phyloP scores from a whole-genome alignment of 371 early-diverging fungal genomes.

The Mucor mucedo region DNA sequence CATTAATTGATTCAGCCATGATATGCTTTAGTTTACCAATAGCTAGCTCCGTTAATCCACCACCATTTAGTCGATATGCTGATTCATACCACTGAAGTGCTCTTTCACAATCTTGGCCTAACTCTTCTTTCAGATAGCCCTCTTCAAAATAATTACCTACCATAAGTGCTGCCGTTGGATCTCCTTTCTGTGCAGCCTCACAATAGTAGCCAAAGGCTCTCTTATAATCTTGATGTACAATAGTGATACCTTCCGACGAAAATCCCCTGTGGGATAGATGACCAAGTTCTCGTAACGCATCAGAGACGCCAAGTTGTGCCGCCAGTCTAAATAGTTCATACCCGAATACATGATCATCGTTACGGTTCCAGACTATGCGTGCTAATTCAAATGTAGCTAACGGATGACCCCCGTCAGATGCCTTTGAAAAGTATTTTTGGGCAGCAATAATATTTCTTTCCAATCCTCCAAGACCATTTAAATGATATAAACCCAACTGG shows the following conservation, averaged over 20 bases:
- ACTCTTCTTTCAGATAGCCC: constrained; percentile 20
- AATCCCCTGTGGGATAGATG: constrained; percentile 30
- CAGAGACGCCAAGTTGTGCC: constrained; percentile 19
- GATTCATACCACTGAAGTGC: constrained; percentile 32
- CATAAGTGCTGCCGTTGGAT: constrained; percentile 29
- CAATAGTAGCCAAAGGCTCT: constrained; percentile 31
- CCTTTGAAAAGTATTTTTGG: constrained; percentile 36
- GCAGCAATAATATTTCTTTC: constrained; percentile 34
- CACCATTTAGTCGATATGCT: constrained; percentile 28
- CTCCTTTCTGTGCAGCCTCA: constrained; percentile 28
- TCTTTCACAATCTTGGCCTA: constrained; percentile 17
- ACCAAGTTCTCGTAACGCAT: constrained; percentile 26
- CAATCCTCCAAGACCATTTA: constrained; percentile 32
- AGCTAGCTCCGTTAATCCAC: constrained; percentile 29
- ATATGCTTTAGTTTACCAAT: constrained; percentile 31
- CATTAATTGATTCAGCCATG: constrained; percentile 5
- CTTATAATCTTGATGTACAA: constrained; percentile 26
- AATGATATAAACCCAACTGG: constrained; percentile 39
- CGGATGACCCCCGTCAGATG: constrained; percentile 36
- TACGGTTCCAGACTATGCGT: constrained; percentile 33
- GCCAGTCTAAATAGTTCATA: constrained; percentile 26
- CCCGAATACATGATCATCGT: constrained; percentile 16
- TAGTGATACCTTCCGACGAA: constrained; percentile 2
- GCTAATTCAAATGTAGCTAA: constrained; percentile 37
- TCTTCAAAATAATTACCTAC: constrained; percentile 37